phyloP scores from a whole-genome alignment of 179 eudicot species.

The Sideroxylon spinosum region DNA sequence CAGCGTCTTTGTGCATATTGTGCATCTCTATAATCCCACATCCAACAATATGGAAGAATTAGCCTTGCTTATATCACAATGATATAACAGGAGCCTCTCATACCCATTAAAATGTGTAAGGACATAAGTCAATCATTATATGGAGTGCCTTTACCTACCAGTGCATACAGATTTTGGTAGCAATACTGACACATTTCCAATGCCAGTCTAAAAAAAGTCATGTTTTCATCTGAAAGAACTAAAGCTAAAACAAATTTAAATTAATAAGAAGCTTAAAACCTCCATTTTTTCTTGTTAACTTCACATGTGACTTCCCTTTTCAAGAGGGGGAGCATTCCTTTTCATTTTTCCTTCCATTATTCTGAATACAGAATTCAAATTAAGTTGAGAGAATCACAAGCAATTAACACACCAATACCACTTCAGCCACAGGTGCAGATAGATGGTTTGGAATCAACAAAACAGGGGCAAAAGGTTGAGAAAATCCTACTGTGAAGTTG shows the following conservation, averaged over 20 bases:
- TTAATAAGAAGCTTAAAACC: too few species aligned
- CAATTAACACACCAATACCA: neutral
- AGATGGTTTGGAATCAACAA: neutral
- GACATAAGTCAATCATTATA: neutral
- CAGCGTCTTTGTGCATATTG: neutral
- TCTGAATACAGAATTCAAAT: neutral
- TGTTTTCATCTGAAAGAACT: too few species aligned
- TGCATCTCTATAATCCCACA: neutral
- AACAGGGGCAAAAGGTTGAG: neutral
- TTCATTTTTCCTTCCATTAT: neutral
- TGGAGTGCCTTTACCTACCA: too few species aligned
- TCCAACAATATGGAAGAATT: neutral
- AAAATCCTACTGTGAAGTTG: neutral
- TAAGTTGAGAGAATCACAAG: neutral
- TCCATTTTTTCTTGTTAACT: neutral
- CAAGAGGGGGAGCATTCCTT: neutral
- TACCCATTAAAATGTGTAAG: neutral
- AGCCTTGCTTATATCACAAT: neutral
- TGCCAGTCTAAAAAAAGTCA: too few species aligned
- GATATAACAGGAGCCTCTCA: neutral
- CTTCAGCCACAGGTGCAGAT: neutral
- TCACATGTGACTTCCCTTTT: neutral
- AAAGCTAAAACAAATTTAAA: too few species aligned
- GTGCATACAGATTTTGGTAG: too few species aligned
- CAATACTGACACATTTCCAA: too few species aligned